A percentile compares a stretch with the other conserved stretches of the same genome.
Evolutionary conservation across 768 basidiomycete genomes (phyloP).

Genomic region (Hypholoma sublateritium): DNA sequence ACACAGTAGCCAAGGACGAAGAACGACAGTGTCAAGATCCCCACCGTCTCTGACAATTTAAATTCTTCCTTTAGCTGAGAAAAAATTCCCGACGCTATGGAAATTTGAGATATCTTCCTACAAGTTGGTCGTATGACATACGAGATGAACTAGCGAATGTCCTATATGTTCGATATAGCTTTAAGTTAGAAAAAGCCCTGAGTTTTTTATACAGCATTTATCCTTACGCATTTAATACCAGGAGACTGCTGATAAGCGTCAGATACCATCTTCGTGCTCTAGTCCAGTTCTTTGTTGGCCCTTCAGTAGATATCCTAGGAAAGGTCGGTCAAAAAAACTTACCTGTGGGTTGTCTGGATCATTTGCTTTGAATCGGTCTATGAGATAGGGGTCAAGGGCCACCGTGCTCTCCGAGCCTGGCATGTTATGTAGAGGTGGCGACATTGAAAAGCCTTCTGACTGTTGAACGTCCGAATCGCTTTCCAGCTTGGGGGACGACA

Average conservation of each 20-base stretch:
- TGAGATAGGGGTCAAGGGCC: constrained; percentile 29
- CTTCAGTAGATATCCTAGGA: neutral
- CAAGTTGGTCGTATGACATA: constrained; percentile 18
- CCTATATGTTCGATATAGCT: constrained; percentile 26
- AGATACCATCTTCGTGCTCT: constrained; percentile 46
- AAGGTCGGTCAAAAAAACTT: constrained; percentile 5
- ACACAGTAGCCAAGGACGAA: constrained; percentile 72
- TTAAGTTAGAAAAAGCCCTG: neutral
- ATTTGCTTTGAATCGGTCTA: constrained; percentile 31
- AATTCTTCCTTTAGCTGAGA: constrained; percentile 45
- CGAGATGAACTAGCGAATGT: constrained; percentile 65
- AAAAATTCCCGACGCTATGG: constrained; percentile 46
- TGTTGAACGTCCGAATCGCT: neutral
- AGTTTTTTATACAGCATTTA: constrained; percentile 3
- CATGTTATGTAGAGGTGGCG: neutral
- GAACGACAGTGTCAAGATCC: constrained; percentile 54
- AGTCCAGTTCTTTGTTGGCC: constrained; percentile 47
- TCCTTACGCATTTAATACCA: constrained; percentile 55
- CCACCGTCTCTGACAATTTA: constrained; percentile 49
- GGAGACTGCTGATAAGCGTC: constrained; percentile 44
- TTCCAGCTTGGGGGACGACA: neutral
- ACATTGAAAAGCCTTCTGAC: neutral
- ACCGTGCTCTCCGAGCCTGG: constrained; percentile 4
- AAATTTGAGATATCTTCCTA: neutral
- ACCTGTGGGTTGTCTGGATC: constrained; percentile 52